phyloP scores from a whole-genome alignment of 2,329 filamentous ascomycete genomes.

The Aspergillus sp. region DNA sequence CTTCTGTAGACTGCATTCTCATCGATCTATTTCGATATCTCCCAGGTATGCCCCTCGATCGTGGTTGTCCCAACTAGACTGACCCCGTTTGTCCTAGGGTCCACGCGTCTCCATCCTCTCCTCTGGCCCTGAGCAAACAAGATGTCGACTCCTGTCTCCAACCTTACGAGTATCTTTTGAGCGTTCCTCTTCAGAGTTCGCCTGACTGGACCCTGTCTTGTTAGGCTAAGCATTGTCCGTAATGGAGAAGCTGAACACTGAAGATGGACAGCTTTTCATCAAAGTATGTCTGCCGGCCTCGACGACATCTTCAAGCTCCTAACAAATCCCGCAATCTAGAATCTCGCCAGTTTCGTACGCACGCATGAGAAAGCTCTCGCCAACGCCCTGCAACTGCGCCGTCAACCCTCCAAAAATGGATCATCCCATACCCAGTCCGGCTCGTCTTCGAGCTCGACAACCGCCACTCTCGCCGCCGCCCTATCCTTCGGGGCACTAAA shows the following conservation, averaged over 20 bases:
- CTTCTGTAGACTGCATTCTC: slow-evolving; percentile 5
- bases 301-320: slow-evolving; percentile 1
- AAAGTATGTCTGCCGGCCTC: slow-evolving; percentile 30
- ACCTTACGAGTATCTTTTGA: slow-evolving; percentile 30
- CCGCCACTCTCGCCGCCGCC: slow-evolving; percentile 72
- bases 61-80: background rate
- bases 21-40: background rate
- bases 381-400: slow-evolving; percentile 85
- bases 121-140: slow-evolving; percentile 23
- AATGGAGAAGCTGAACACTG: slow-evolving; percentile 50
- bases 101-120: slow-evolving; percentile 1
- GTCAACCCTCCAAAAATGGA: slow-evolving; percentile 66
- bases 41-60: background rate
- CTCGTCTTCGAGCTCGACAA: slow-evolving; percentile 65
- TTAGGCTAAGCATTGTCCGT: slow-evolving; percentile 28
- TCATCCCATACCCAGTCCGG: slow-evolving; percentile 46
- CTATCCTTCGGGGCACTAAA: slow-evolving; percentile 81
- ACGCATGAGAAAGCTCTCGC: slow-evolving; percentile 96
- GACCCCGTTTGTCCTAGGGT: too few species aligned
- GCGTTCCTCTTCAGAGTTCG: slow-evolving; percentile 35
- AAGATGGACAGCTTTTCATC: slow-evolving; percentile 50
- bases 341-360: slow-evolving; percentile 91
- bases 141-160: slow-evolving; percentile 30
- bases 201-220: slow-evolving; percentile 28
- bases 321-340: slow-evolving; percentile 51